Conservation (phyloP, 2,329 filamentous ascomycete genomes). For the Phyllosticta citribraziliensis region DNA sequence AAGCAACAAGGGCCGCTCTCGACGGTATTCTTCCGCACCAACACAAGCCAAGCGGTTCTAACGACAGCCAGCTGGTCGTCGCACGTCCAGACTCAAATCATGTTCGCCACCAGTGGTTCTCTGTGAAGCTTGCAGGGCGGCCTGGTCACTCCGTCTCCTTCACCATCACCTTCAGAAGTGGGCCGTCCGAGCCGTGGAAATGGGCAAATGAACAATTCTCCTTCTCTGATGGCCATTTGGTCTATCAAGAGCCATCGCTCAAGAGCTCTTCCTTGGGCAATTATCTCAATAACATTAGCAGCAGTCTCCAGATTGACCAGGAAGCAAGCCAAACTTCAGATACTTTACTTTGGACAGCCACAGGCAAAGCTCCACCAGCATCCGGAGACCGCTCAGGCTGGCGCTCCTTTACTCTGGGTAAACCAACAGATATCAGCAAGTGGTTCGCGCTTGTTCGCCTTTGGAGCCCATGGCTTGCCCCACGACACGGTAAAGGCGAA, state of each 20-base stretch:
- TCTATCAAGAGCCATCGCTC: slow-evolving; percentile 37
- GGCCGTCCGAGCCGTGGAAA: slow-evolving; percentile 48
- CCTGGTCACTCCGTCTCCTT: slow-evolving; percentile 48
- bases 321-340: slow-evolving; percentile 56
- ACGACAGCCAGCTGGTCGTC: slow-evolving; percentile 7
- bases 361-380: slow-evolving; percentile 45
- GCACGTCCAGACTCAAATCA: slow-evolving; percentile 11
- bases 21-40: not conserved
- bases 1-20: not conserved
- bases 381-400: slow-evolving; percentile 49
- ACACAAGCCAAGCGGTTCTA: not conserved
- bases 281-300: slow-evolving; percentile 50
- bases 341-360: slow-evolving; percentile 62
- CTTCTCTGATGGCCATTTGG: slow-evolving; percentile 52
- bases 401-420: slow-evolving; percentile 50
- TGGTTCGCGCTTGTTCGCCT: slow-evolving; percentile 77
- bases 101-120: slow-evolving; percentile 42
- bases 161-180: slow-evolving; percentile 59
- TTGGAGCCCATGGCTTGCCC: slow-evolving; percentile 78
- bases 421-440: slow-evolving; percentile 53
- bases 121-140: slow-evolving; percentile 34
- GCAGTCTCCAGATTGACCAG: slow-evolving; percentile 43
- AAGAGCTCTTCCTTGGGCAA: slow-evolving; percentile 37
- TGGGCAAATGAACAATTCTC: slow-evolving; percentile 60
- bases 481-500: slow-evolving; percentile 63